These are phyloP conservation scores for Sporothrix brasiliensis DNA, from an alignment of 2,329 filamentous ascomycete species.

Conservation along the genomic window DNA sequence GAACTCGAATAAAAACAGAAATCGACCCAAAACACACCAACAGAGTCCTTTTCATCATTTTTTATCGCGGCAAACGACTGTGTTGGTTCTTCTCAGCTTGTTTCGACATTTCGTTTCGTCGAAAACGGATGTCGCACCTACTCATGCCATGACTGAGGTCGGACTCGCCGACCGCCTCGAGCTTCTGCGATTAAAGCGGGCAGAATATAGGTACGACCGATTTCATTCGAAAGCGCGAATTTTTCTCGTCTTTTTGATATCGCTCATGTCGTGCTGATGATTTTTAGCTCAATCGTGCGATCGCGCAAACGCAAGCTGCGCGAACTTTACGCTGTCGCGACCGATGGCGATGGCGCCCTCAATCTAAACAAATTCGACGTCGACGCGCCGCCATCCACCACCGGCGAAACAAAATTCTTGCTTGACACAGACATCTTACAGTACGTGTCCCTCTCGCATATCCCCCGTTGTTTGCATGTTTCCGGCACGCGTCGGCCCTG, in stretches of 20 bases:
- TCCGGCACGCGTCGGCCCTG: conserved; percentile 19
- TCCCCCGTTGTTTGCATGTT: conserved; percentile 32
- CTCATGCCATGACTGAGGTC: conserved; percentile 73
- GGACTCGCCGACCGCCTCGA: conserved; percentile 65
- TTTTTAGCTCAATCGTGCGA: conserved; percentile 68
- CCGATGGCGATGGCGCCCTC: conserved; percentile 65
- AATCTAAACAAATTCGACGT: conserved; percentile 59
- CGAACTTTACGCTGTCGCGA: conserved; percentile 80
- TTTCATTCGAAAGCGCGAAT: conserved; percentile 51
- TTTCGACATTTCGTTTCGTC: conserved; percentile 59
- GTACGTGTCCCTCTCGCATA: conserved; percentile 51
- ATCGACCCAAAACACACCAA: conserved; percentile 40
- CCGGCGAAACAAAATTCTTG: conserved; percentile 59
- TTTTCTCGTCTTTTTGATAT: conserved; percentile 55
- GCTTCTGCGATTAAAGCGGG: conserved; percentile 67
- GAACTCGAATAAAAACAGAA: conserved; percentile 41
- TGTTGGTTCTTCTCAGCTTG: conserved; percentile 43
- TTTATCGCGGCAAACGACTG: conserved; percentile 42
- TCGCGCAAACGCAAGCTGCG: conserved; percentile 90
- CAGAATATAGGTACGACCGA: conserved; percentile 61
- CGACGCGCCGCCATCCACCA: conserved; percentile 58
- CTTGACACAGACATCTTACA: conserved; percentile 61
- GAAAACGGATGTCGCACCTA: conserved; percentile 71
- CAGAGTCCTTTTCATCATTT: conserved; percentile 46
- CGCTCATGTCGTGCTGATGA: conserved; percentile 50